Evolutionary conservation across 768 basidiomycete species (phyloP).

Genomic region (Russula griseocarnosa): DNA sequence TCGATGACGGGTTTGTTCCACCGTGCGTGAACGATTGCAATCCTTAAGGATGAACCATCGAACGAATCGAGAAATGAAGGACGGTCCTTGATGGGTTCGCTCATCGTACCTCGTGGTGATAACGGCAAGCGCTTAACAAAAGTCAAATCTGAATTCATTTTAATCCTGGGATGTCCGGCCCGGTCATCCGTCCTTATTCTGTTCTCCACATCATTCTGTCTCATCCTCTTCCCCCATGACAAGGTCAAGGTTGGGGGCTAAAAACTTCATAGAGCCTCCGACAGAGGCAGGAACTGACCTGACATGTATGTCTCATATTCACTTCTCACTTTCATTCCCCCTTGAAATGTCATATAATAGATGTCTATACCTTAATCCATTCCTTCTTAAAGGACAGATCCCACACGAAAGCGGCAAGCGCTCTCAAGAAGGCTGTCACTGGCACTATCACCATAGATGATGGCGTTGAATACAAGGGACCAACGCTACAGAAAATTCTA

Average conservation of each 20-base stretch:
- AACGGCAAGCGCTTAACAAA: not conserved
- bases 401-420: conserved; percentile 67
- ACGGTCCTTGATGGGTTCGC: conserved; percentile 72
- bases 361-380: conserved; percentile 72
- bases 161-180: conserved; percentile 1
- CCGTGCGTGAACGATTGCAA: conserved; percentile 92
- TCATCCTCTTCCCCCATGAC: not conserved
- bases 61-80: conserved; percentile 53
- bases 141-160: not conserved
- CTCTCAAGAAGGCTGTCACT: conserved; percentile 70
- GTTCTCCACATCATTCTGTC: too few relatives aligned
- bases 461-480: conserved; percentile 43
- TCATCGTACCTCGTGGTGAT: conserved; percentile 14
- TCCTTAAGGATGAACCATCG: conserved; percentile 77
- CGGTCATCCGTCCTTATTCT: not conserved
- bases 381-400: conserved; percentile 63
- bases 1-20: conserved; percentile 93
- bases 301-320: conserved; percentile 5
- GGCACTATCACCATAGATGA: conserved; percentile 58
- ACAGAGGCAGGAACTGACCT: conserved; percentile 2
- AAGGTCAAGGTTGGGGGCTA: not conserved
- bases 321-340: not conserved
- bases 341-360: conserved; percentile 37
- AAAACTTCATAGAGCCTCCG: not conserved
- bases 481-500: conserved; percentile 62